These are phyloP conservation scores for Parathielavia appendiculata DNA, from an alignment of 495 filamentous ascomycete genomes.

Conservation along the genomic window DNA sequence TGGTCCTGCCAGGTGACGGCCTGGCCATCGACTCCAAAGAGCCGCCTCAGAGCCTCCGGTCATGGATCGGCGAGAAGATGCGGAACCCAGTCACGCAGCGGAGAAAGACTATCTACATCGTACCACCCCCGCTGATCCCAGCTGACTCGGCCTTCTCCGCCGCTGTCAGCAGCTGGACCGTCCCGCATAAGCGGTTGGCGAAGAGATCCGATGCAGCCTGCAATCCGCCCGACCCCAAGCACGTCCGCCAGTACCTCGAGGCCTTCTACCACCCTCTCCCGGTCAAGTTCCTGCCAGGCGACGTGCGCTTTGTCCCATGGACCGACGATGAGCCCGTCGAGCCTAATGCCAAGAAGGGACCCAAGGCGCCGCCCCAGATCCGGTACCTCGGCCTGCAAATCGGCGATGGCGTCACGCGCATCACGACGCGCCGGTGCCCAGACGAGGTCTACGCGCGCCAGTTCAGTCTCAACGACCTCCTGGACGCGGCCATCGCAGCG, in stretches of 20 bases:
- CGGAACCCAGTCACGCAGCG: slow-evolving; percentile 50
- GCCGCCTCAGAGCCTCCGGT: slow-evolving; percentile 53
- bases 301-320: slow-evolving; percentile 47
- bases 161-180: slow-evolving; percentile 38
- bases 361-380: slow-evolving; percentile 5
- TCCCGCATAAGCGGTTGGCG: slow-evolving; percentile 18
- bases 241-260: slow-evolving; percentile 48
- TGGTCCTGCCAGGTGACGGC: slow-evolving; percentile 58
- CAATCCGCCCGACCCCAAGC: slow-evolving; percentile 24
- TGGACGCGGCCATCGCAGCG: slow-evolving; percentile 53
- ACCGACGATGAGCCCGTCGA: slow-evolving; percentile 4
- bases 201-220: not conserved
- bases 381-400: slow-evolving; percentile 42
- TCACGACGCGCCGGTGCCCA: slow-evolving; percentile 49
- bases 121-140: slow-evolving; percentile 36
- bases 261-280: slow-evolving; percentile 59
- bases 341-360: not conserved
- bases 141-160: slow-evolving; percentile 21
- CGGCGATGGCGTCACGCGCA: slow-evolving; percentile 39
- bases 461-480: slow-evolving; percentile 59
- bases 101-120: slow-evolving; percentile 53
- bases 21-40: slow-evolving; percentile 51
- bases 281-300: slow-evolving; percentile 41
- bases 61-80: slow-evolving; percentile 46
- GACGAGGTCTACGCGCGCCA: slow-evolving; percentile 48